Percentiles rank a stretch among this genome's conserved stretches.
These are phyloP conservation scores for Fusarium newnesense DNA, from an alignment of 2,329 filamentous ascomycete species.

Conservation along the genomic window DNA sequence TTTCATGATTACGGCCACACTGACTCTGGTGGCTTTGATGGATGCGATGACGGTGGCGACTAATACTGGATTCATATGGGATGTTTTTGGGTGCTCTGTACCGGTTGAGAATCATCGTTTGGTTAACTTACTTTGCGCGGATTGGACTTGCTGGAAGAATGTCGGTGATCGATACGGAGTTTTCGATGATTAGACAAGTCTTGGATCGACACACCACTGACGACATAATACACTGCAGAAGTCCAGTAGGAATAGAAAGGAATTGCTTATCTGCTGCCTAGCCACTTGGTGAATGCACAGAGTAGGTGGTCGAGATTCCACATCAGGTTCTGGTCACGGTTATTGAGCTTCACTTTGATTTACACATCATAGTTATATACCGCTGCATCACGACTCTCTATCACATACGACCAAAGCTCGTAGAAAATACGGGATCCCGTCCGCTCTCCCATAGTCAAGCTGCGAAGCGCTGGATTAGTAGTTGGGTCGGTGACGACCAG, in stretches of 20 bases:
- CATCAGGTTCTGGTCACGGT: background rate
- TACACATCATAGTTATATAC: fast-evolving
- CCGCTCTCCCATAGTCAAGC: background rate
- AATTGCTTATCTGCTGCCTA: background rate
- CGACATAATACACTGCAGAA: background rate
- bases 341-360: background rate
- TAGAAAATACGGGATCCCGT: background rate
- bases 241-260: background rate
- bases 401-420: background rate
- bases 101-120: background rate
- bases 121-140: background rate
- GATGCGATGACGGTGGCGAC: background rate
- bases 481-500: background rate
- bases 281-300: background rate
- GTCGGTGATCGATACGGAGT: background rate
- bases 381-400: fast-evolving
- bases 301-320: background rate
- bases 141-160: background rate
- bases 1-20: background rate
- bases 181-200: background rate
- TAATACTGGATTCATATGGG: background rate
- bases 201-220: background rate
- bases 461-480: background rate
- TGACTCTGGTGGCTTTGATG: background rate
- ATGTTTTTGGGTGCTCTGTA: background rate